These are phyloP conservation scores for Hymenotorrendiella dingleyae DNA, from an alignment of 2,329 filamentous ascomycete species.

Conservation along the genomic window DNA sequence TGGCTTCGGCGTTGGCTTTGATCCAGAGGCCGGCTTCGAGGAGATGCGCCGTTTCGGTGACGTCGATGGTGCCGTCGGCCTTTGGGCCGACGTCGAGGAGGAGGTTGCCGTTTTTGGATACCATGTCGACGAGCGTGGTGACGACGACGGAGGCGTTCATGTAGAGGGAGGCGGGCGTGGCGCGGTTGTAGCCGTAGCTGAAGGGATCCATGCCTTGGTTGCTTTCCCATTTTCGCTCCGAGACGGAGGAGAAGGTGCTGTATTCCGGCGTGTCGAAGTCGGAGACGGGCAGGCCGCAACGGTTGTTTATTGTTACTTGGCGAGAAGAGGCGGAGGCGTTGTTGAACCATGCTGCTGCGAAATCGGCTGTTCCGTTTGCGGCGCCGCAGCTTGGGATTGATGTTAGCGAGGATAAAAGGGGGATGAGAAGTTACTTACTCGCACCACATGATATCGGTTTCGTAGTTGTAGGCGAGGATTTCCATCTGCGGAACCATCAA, in stretches of 20 bases:
- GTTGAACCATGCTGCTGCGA: constrained; percentile 40
- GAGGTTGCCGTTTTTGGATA: constrained; percentile 51
- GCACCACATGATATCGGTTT: constrained; percentile 45
- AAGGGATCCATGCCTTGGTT: constrained; percentile 56
- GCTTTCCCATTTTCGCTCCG: constrained; percentile 53
- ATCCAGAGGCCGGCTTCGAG: constrained; percentile 50
- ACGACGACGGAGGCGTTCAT: constrained; percentile 47
- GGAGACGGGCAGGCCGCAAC: constrained; percentile 46
- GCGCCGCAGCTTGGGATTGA: constrained; percentile 27
- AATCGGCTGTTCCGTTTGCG: constrained; percentile 37
- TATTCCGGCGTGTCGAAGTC: constrained; percentile 60
- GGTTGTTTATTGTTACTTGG: constrained; percentile 49
- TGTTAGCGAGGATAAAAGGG: not conserved
- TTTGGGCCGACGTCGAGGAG: constrained; percentile 50
- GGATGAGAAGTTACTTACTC: constrained; percentile 27
- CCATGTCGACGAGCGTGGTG: constrained; percentile 44
- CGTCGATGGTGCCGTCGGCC: constrained; percentile 48
- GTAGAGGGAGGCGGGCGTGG: constrained; percentile 43
- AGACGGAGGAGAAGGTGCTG: constrained; percentile 41
- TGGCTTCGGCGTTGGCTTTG: constrained; percentile 44
- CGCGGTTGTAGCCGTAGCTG: constrained; percentile 53
- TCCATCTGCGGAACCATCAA: constrained; percentile 43
- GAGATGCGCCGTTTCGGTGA: constrained; percentile 42
- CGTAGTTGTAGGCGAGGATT: constrained; percentile 37
- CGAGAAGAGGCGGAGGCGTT: constrained; percentile 33